Percentiles rank a stretch among this genome's conserved stretches.
These are phyloP conservation scores for Paraleonurus japonicus DNA, from an alignment of 257 asterid species.

Conservation along the genomic window DNA sequence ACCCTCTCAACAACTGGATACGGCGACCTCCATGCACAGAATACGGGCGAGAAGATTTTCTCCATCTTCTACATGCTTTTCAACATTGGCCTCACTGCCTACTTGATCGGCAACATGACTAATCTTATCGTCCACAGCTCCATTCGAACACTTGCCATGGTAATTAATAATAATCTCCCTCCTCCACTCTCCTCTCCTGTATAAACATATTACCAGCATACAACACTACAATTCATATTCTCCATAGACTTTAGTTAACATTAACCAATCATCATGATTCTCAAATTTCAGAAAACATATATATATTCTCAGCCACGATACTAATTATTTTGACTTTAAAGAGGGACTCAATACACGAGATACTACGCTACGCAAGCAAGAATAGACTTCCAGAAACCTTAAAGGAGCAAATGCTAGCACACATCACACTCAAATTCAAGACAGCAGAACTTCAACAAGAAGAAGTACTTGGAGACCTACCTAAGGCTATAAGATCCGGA, in stretches of 20 bases:
- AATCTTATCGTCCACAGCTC: slow-evolving; percentile 83
- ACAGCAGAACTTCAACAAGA: slow-evolving; percentile 92
- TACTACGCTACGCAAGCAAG: slow-evolving; percentile 78
- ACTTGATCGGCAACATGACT: slow-evolving; percentile 94
- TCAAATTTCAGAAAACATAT: not conserved
- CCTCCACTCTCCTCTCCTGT: no score
- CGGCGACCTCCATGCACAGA: slow-evolving; percentile 81
- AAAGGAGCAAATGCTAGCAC: slow-evolving; percentile 93
- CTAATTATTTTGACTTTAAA: slow-evolving; percentile 29
- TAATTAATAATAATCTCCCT: slow-evolving; percentile 32
- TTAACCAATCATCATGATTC: not conserved
- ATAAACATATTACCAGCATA: not conserved
- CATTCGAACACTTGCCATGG: slow-evolving; percentile 73
- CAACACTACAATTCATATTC: not conserved
- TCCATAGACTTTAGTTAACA: not conserved
- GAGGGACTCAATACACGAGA: slow-evolving; percentile 79
- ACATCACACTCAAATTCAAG: slow-evolving; percentile 74
- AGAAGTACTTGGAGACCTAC: slow-evolving; percentile 72
- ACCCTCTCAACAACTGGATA: slow-evolving; percentile 93
- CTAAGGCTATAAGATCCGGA: slow-evolving; percentile 91
- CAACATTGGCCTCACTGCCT: slow-evolving; percentile 94
- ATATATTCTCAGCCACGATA: not conserved
- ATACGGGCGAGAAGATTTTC: slow-evolving; percentile 82
- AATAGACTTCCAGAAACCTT: slow-evolving; percentile 72
- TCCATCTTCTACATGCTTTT: slow-evolving; percentile 86